Evolutionary conservation across 805 yeast species (phyloP).

Genomic region (Hanseniaspora guilliermondii): DNA sequence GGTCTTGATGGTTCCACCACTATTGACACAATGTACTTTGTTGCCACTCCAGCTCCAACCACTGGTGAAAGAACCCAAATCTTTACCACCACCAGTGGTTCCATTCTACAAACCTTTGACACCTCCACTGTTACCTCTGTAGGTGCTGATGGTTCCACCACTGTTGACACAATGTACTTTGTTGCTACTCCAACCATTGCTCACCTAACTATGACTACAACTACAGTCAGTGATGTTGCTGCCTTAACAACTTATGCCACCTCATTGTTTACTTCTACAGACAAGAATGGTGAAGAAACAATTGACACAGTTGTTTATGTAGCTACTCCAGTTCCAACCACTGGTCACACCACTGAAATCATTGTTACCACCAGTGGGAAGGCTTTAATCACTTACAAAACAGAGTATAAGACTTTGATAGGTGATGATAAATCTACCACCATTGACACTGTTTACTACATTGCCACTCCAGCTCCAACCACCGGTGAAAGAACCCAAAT

Average conservation of each 20-base stretch:
- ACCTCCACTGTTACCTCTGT: too few relatives aligned
- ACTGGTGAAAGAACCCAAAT: too few relatives aligned
- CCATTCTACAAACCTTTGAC: too few relatives aligned
- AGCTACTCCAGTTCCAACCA: constrained; percentile 16
- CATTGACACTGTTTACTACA: constrained; percentile 14
- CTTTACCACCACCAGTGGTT: too few relatives aligned
- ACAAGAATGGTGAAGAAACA: not conserved
- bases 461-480: constrained; percentile 15
- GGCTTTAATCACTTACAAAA: not conserved
- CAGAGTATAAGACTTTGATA: constrained; percentile 13
- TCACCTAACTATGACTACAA: not conserved
- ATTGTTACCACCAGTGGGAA: constrained; percentile 10
- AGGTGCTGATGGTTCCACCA: not conserved
- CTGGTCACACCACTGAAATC: constrained; percentile 14
- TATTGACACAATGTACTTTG: constrained; percentile 13
- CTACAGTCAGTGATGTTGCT: not conserved
- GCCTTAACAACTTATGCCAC: not conserved
- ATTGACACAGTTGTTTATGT: constrained; percentile 8
- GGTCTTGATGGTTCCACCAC: not conserved
- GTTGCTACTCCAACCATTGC: constrained; percentile 14
- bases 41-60: too few relatives aligned
- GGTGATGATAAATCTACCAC: constrained; percentile 15
- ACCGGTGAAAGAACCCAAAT: not conserved
- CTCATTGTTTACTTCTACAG: not conserved
- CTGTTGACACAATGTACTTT: constrained; percentile 14